Evolutionary conservation across 169 alveolate genomes (phyloP), one percentile per base, ranked within the genome.

Genomic region (Sarcocystis neurona): DNA sequence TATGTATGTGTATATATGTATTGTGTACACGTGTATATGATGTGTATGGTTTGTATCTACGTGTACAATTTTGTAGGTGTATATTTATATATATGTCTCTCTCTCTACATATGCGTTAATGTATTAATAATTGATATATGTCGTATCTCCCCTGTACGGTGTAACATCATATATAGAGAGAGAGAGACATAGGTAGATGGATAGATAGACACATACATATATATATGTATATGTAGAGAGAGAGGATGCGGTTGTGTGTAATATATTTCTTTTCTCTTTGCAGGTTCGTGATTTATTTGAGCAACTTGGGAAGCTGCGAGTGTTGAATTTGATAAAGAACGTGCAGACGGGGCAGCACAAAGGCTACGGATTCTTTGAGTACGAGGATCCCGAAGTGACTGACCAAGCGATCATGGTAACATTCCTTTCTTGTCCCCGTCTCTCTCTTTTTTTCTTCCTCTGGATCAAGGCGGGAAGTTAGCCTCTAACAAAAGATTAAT

Each of bases 311-410:
- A 95, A 92, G 68, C 89, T 96, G 20, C 88, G 93, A 48, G 90
- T 89, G 32, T 85, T 94, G 72, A 94, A 95, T 82, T 84, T 96
- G 85, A 92, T 95, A 37, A 94, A 93, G 91, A 97, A 96, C 91
- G 85, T 90, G 84, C 92, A 86, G 60, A 95, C 97, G 3, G 97
- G 97, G 53, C 85, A 88, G 82, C 93, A 94, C 90, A 96, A 95
- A 88, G 97, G 97, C 53, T 94, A 94, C 91, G 98, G 97, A 18
- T 95, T 96, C 79, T 94, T 96, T 56, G 97, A 95, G 91, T 96
- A 92, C 84, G 97, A 96, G 86, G 97, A 95, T 87, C 89, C 95
- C 48, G 93, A 94, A 32, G 93, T 94, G 43, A 94, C 97, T 47
- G 96, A 95, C 77, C 90, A 93, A 87, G 98, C 98, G 43, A 94